A percentile compares a stretch with the other conserved stretches of the same genome.
Evolutionary conservation across 108 stramenopile species (phyloP).

Genomic region (Bacterosira constricta): DNA sequence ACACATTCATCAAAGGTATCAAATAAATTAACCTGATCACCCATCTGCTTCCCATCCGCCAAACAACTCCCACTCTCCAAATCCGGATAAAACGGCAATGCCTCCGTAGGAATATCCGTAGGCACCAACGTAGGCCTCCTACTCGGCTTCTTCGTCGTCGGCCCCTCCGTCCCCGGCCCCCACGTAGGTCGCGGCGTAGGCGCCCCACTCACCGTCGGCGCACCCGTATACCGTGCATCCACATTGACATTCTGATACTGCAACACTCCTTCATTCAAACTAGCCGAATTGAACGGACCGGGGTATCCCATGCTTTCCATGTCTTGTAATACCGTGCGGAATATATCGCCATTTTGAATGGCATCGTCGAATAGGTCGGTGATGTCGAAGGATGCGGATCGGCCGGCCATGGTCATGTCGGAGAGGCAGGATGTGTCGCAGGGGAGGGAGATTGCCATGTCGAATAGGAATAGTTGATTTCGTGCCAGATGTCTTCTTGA

Average conservation of each 20-base stretch:
- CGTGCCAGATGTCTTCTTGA: slow-evolving; percentile 12
- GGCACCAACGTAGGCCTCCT: too few relatives aligned
- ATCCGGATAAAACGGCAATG: not conserved
- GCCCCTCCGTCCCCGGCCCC: too few relatives aligned
- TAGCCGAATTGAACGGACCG: slow-evolving; percentile 16
- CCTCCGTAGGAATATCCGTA: not conserved
- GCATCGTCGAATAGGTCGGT: slow-evolving; percentile 5
- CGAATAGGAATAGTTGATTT: slow-evolving; percentile 15
- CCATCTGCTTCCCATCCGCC: too few relatives aligned
- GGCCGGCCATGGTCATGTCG: not conserved
- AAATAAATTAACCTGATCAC: too few relatives aligned
- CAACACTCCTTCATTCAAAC: slow-evolving; percentile 15
- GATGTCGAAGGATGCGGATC: not conserved
- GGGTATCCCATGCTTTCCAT: slow-evolving; percentile 10
- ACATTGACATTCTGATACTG: not conserved
- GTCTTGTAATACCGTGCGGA: not conserved
- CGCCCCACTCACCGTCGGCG: too few relatives aligned
- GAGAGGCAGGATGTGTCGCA: not conserved
- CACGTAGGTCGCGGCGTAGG: too few relatives aligned
- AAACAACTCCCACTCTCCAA: too few relatives aligned
- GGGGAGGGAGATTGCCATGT: not conserved
- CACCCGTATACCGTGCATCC: slow-evolving; percentile 1
- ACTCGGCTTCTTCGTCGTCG: too few relatives aligned
- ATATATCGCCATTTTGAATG: not conserved
- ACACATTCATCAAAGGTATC: too few relatives aligned